These are phyloP conservation scores for Prunus padus DNA, from an alignment of 306 rosid genomes.

Conservation along the genomic window DNA sequence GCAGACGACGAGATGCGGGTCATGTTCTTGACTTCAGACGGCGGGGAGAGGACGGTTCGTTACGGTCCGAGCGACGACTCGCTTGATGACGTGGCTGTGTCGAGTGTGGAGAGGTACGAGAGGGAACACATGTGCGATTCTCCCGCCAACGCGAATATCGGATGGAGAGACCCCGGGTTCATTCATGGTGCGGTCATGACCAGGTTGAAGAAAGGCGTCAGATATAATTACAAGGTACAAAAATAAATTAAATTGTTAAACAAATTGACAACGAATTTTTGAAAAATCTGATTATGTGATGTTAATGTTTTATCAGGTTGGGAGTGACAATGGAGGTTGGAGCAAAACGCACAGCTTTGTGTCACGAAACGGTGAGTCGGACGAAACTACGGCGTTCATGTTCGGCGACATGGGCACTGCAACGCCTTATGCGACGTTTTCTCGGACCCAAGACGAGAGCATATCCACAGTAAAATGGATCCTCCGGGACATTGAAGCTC, in stretches of 20 bases:
- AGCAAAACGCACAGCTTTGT: slow-evolving; percentile 63
- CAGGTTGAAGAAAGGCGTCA: slow-evolving; percentile 54
- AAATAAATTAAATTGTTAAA: not conserved
- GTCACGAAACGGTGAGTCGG: slow-evolving; percentile 59
- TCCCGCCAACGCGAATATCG: slow-evolving; percentile 66
- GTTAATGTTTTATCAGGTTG: slow-evolving; percentile 51
- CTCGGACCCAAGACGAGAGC: slow-evolving; percentile 81
- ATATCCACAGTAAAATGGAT: slow-evolving; percentile 80
- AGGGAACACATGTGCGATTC: slow-evolving; percentile 78
- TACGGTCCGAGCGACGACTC: slow-evolving; percentile 46
- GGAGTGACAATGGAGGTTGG: slow-evolving; percentile 82
- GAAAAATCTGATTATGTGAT: not conserved
- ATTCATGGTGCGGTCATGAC: slow-evolving; percentile 71
- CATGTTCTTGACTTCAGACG: slow-evolving; percentile 59
- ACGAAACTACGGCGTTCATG: slow-evolving; percentile 77
- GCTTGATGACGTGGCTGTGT: slow-evolving; percentile 39
- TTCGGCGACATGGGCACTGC: slow-evolving; percentile 93
- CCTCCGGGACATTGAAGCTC: slow-evolving; percentile 78
- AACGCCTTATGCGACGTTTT: slow-evolving; percentile 70
- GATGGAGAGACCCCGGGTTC: slow-evolving; percentile 95
- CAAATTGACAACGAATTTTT: not conserved
- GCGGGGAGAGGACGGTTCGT: slow-evolving; percentile 39
- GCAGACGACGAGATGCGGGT: slow-evolving; percentile 68
- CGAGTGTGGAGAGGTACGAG: slow-evolving; percentile 66
- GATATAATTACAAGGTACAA: slow-evolving; percentile 68